Evolutionary conservation across 441 rosid species (phyloP).

Genomic region (Brassica hybrid): DNA sequence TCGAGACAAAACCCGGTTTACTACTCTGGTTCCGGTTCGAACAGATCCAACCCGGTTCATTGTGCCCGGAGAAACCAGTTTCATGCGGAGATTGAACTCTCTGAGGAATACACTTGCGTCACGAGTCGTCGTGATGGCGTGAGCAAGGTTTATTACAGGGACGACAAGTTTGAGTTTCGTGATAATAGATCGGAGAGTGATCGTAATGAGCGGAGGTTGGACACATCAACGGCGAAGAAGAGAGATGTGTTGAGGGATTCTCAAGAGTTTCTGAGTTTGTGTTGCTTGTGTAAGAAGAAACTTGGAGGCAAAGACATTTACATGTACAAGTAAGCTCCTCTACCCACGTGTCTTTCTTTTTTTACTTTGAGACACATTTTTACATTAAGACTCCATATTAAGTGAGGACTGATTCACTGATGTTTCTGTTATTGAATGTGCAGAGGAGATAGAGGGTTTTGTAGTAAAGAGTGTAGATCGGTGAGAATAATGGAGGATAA

Average conservation of each 20-base stretch:
- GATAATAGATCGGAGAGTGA: neutral
- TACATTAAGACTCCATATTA: neutral
- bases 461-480: slow-evolving; percentile 64
- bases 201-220: neutral
- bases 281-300: slow-evolving; percentile 63
- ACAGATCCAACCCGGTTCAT: slow-evolving; percentile 39
- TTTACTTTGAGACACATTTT: neutral
- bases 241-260: slow-evolving; percentile 13
- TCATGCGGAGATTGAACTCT: slow-evolving; percentile 37
- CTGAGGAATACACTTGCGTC: slow-evolving; percentile 63
- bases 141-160: slow-evolving; percentile 53
- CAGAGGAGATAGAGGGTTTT: slow-evolving; percentile 76
- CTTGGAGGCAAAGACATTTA: slow-evolving; percentile 69
- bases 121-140: slow-evolving; percentile 49
- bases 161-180: slow-evolving; percentile 37
- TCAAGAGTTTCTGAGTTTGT: slow-evolving; percentile 53
- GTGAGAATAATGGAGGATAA: slow-evolving; percentile 55
- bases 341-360: neutral
- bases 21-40: neutral
- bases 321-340: slow-evolving; percentile 67
- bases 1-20: slow-evolving; percentile 23
- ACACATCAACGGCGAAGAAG: slow-evolving; percentile 11
- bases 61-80: slow-evolving; percentile 29
- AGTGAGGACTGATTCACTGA: neutral
- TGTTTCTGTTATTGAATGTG: neutral